Base-by-base conservation (phyloP, 352 stramenopile genomes). In the Phytophthora foliorum region DNA sequence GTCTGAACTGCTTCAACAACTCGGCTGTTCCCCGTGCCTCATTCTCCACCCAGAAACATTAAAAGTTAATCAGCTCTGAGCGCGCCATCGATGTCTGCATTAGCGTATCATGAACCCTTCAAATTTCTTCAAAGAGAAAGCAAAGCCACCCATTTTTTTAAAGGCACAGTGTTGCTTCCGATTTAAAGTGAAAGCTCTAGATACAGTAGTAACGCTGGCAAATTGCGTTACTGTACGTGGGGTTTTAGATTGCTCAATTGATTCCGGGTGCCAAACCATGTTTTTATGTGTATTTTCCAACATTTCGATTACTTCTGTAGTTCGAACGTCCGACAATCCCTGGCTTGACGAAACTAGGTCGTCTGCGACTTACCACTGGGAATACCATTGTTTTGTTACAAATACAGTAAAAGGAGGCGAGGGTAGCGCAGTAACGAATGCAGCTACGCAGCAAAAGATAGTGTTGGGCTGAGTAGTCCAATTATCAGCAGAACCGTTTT, bases 231-330 rank as follows among this genome's bases (percentile, higher is more conserved):
- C 34, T 39, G 6, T 2, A 39, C 34, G 6, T 17, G 34, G 34
- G 2, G 34, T 17, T 16, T 39, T 16, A 4, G 29, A 34, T 4
- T 9, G 34, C 11, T 17, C 34, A 4, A 39, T 39, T 9, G 11
- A 39, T 10, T 10, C 11, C 6, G 34, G 34, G 4, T 39, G 34
- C 34, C 34, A 39, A 10, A 4, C 11, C 6, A 9, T 41, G 16
- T 41, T 38, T 9, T 8, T 4, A 19, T 31, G 21, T 25, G 10
- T 3, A n/a, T 36, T 9, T 24, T 36, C 36, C 11, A 58, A 24
- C 13, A 58, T 27, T 22, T 58, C 51, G 5, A 57, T 22, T 6
- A 57, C 45, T 19, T 52, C n/a, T n/a, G n/a, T n/a, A n/a, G n/a
- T n/a, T n/a, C n/a, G n/a, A n/a, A n/a, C n/a, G n/a, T n/a, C n/a